These are phyloP conservation scores for Arabis hirsuta DNA, from an alignment of 345 rosid species.

Conservation along the genomic window DNA sequence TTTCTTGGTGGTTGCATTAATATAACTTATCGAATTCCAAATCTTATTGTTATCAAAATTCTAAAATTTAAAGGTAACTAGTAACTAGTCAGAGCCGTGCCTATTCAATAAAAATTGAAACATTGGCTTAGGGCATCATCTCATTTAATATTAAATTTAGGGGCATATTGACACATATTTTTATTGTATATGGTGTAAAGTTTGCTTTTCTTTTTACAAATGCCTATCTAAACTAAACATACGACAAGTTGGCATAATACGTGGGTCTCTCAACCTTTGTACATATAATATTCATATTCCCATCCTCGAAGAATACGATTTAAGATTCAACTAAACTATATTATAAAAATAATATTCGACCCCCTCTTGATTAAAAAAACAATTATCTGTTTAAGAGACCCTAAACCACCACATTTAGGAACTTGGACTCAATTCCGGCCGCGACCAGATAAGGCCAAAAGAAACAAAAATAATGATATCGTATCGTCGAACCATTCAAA, in stretches of 20 bases:
- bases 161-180: no score
- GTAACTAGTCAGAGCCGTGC: no score
- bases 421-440: constrained; percentile 41
- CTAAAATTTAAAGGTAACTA: no score
- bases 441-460: constrained; percentile 29
- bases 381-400: constrained; percentile 22
- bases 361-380: neutral
- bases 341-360: neutral
- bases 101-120: no score
- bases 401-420: constrained; percentile 25
- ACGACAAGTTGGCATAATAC: constrained; percentile 9
- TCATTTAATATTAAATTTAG: no score
- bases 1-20: no score
- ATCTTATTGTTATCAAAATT: no score
- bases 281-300: neutral
- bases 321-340: constrained; percentile 20
- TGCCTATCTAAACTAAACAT: neutral
- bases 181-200: no score
- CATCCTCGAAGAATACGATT: neutral
- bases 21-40: no score
- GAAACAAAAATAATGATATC: neutral
- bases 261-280: constrained; percentile 4
- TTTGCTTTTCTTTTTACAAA: no score
- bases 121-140: no score
- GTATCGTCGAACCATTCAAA: constrained; percentile 34